A percentile compares a stretch with the other conserved stretches of the same genome.
Conservation (phyloP, 2,329 filamentous ascomycete genomes). For the Apiospora hydei region DNA sequence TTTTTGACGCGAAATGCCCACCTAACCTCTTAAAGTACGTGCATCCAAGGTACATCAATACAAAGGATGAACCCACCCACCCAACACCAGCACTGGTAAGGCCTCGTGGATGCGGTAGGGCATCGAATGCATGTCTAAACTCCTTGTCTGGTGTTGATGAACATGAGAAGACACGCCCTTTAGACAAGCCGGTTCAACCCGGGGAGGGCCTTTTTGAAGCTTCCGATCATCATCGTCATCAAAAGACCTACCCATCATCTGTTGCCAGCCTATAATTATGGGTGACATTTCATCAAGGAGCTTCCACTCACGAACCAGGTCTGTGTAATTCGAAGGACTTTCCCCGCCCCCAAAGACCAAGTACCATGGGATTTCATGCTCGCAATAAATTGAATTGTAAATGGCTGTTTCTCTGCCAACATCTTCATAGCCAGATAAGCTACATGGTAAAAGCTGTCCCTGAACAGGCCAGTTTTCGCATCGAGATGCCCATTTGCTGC, state of each 20-base stretch:
- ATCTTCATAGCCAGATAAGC: not conserved
- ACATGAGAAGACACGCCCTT: not conserved
- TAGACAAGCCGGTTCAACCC: not conserved
- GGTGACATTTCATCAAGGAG: not conserved
- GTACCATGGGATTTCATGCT: not conserved
- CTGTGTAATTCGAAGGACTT: not conserved
- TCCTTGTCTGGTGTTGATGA: not conserved
- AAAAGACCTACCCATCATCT: not conserved
- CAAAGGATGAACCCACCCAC: not conserved
- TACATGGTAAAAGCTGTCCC: not conserved
- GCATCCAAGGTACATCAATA: not conserved
- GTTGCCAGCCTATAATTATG: no score
- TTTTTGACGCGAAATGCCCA: not conserved
- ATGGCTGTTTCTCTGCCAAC: not conserved
- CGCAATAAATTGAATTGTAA: not conserved
- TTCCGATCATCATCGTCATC: not conserved
- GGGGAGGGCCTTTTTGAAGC: not conserved
- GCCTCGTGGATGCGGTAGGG: not conserved
- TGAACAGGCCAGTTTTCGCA: no score
- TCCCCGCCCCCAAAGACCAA: not conserved
- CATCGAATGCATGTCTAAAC: slow-evolving; percentile 7
- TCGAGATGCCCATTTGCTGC: not conserved
- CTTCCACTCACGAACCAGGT: not conserved
- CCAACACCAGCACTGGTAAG: not conserved
- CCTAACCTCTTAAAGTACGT: not conserved